phyloP scores from a whole-genome alignment of 2,329 filamentous ascomycete species.

The Furcasterigmium sp. region DNA sequence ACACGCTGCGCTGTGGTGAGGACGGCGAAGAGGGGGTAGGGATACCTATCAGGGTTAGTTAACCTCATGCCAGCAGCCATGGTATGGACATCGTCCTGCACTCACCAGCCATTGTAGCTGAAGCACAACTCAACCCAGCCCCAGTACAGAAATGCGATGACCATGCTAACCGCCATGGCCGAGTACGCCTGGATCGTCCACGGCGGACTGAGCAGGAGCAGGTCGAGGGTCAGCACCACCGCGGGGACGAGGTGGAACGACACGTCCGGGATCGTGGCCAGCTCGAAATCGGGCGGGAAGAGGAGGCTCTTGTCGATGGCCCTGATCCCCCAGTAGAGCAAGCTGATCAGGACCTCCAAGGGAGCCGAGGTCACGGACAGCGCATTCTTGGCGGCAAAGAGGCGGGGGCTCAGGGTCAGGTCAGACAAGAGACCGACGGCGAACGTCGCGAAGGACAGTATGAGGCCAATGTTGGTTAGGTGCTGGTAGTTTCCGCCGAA shows the following conservation, averaged over 20 bases:
- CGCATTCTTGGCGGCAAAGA: constrained; percentile 64
- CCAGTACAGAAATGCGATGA: constrained; percentile 65
- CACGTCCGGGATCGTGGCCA: constrained; percentile 53
- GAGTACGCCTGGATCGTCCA: constrained; percentile 61
- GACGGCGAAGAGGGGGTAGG: constrained; percentile 77
- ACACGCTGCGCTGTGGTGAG: constrained; percentile 61
- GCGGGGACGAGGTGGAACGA: constrained; percentile 64
- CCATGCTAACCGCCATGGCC: constrained; percentile 51
- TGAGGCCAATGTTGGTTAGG: constrained; percentile 68
- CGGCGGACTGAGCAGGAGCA: constrained; percentile 65
- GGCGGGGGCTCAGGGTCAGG: constrained; percentile 47
- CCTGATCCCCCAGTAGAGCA: constrained; percentile 68
- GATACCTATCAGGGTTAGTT: constrained; percentile 52
- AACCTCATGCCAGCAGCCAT: constrained; percentile 22
- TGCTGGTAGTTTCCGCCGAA: constrained; percentile 69
- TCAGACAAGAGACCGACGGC: constrained; percentile 58
- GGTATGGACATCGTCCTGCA: constrained; percentile 6
- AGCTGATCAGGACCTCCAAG: constrained; percentile 63
- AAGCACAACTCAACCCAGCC: constrained; percentile 72
- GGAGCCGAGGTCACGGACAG: constrained; percentile 62
- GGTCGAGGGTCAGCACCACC: constrained; percentile 57
- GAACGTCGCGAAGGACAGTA: constrained; percentile 57
- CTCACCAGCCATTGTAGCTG: constrained; percentile 59
- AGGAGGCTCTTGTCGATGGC: constrained; percentile 49
- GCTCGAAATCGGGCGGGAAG: constrained; percentile 47